Conservation (phyloP, 176 grass and related monocot species). For the Cenchrus fungigraminus region DNA sequence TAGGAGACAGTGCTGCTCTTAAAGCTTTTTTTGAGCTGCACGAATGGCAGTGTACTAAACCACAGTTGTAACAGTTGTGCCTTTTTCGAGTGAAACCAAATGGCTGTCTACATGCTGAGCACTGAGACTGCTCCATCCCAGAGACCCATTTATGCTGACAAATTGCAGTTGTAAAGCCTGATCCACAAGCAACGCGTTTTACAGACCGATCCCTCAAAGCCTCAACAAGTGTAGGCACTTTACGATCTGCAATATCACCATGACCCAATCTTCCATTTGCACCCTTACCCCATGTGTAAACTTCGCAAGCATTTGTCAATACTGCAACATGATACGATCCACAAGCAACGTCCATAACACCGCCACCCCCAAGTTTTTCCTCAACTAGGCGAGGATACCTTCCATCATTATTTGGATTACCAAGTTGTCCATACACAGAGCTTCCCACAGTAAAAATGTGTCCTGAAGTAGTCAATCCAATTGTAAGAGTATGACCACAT, state of each 20-base stretch:
- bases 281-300: slow-evolving; percentile 98
- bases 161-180: slow-evolving; percentile 85
- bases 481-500: slow-evolving; percentile 93
- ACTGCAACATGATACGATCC: slow-evolving; percentile 89
- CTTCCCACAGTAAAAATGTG: slow-evolving; percentile 92
- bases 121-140: slow-evolving; percentile 93
- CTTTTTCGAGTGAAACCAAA: slow-evolving; percentile 98
- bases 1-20: slow-evolving; percentile 88
- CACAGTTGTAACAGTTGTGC: slow-evolving; percentile 98
- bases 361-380: slow-evolving; percentile 73
- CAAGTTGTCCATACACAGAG: slow-evolving; percentile 92
- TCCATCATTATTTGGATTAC: slow-evolving; percentile 86
- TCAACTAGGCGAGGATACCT: slow-evolving; percentile 78
- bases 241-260: slow-evolving; percentile 79
- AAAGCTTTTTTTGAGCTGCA: slow-evolving; percentile 93
- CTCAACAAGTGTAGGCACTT: slow-evolving; percentile 83
- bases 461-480: slow-evolving; percentile 91
- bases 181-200: slow-evolving; percentile 85
- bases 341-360: slow-evolving; percentile 81
- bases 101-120: slow-evolving; percentile 85
- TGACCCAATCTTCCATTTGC: slow-evolving; percentile 96
- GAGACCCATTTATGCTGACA: slow-evolving; percentile 97
- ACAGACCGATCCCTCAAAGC: slow-evolving; percentile 85
- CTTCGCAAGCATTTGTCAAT: slow-evolving; percentile 80
- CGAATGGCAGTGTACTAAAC: slow-evolving; percentile 90